Evolutionary conservation across 257 asterid species (phyloP).

Genomic region (Anisodus acutangulus): DNA sequence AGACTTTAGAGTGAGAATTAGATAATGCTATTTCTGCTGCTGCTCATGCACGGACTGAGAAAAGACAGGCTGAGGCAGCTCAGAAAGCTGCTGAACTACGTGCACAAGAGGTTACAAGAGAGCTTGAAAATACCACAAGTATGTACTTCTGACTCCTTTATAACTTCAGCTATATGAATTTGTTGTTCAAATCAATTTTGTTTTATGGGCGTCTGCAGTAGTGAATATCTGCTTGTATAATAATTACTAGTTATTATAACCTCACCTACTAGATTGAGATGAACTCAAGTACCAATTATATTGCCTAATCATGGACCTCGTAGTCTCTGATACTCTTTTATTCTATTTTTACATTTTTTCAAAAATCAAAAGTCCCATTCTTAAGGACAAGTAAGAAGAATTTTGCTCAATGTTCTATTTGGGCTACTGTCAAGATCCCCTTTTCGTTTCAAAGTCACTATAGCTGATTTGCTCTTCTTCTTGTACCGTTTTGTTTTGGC

Average conservation of each 20-base stretch:
- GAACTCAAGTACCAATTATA: background rate
- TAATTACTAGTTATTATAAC: background rate
- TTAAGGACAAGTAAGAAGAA: background rate
- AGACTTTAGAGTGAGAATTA: slow-evolving; percentile 84
- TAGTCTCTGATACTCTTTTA: background rate
- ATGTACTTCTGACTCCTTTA: slow-evolving; percentile 36
- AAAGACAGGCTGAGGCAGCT: slow-evolving; percentile 89
- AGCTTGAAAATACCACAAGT: slow-evolving; percentile 96
- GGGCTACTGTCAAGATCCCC: background rate
- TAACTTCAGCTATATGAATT: background rate
- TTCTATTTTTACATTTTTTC: background rate
- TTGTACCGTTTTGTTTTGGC: background rate
- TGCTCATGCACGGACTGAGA: slow-evolving; percentile 90
- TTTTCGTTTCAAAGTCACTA: background rate
- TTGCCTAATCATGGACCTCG: background rate
- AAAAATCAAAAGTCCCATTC: background rate
- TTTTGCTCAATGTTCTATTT: background rate
- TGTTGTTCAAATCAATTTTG: background rate
- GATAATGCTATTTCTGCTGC: slow-evolving; percentile 97
- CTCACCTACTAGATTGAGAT: background rate
- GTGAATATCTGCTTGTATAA: background rate
- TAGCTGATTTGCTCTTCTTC: background rate
- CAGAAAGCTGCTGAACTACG: slow-evolving; percentile 91
- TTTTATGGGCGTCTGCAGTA: background rate
- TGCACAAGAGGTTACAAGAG: slow-evolving; percentile 74